phyloP scores from a whole-genome alignment of 1,284 basidiomycete species.

The Phlebopus sp. region DNA sequence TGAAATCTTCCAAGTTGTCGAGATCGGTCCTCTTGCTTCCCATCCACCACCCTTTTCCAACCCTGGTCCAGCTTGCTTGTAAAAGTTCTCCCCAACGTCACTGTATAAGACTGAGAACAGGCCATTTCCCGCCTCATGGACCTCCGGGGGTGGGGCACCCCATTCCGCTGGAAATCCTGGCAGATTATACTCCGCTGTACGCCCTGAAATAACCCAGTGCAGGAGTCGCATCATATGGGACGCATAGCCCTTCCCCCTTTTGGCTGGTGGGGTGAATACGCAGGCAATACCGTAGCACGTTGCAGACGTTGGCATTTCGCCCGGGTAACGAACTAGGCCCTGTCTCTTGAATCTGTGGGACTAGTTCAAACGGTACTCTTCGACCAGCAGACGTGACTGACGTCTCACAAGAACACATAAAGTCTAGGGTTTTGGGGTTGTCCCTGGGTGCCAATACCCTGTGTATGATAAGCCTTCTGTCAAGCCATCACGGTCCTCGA shows the following conservation, averaged over 20 bases:
- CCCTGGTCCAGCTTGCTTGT: slow-evolving; percentile 42
- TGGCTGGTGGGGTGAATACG: slow-evolving; percentile 43
- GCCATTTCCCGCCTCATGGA: slow-evolving; percentile 28
- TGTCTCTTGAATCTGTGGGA: slow-evolving; percentile 24
- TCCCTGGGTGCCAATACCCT: slow-evolving; percentile 45
- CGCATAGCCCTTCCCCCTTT: slow-evolving; percentile 45
- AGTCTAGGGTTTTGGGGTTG: slow-evolving; percentile 38
- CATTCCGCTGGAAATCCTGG: slow-evolving; percentile 39
- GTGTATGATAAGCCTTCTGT: not conserved
- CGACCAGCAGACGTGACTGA: slow-evolving; percentile 20
- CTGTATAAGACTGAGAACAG: slow-evolving; percentile 60
- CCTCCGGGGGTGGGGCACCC: slow-evolving; percentile 35
- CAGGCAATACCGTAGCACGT: slow-evolving; percentile 40
- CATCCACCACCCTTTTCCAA: slow-evolving; percentile 43
- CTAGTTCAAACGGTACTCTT: not conserved
- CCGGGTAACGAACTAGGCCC: slow-evolving; percentile 21
- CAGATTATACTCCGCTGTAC: slow-evolving; percentile 17
- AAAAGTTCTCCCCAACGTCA: slow-evolving; percentile 58
- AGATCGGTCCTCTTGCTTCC: slow-evolving; percentile 39
- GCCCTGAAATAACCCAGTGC: slow-evolving; percentile 40
- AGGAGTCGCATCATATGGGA: slow-evolving; percentile 48
- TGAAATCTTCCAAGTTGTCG: slow-evolving; percentile 44
- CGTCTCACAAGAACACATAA: slow-evolving; percentile 47
- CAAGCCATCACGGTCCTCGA: not conserved
- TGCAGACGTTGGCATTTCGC: slow-evolving; percentile 21